Evolutionary conservation across 345 rosid species (phyloP).

Genomic region (Luvunga scandens): DNA sequence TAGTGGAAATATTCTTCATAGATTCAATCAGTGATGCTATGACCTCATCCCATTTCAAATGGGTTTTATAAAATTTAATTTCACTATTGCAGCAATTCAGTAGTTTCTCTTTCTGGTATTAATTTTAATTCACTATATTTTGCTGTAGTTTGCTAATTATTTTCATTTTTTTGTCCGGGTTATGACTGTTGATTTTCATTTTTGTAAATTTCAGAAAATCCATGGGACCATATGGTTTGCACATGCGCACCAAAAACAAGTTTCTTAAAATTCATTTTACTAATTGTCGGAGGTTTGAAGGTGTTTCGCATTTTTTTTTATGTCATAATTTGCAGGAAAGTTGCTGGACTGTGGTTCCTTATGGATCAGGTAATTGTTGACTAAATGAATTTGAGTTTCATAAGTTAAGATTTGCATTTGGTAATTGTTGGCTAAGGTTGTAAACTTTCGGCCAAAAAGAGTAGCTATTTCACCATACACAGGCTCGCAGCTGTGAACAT

Average conservation of each 20-base stretch:
- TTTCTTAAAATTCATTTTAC: neutral
- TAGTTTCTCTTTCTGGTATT: neutral
- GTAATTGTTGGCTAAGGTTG: too few species aligned
- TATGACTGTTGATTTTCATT: neutral
- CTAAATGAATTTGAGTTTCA: too few species aligned
- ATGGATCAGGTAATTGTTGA: too few species aligned
- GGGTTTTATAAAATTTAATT: neutral
- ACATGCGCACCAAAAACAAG: neutral
- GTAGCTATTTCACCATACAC: too few species aligned
- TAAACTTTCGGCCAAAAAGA: too few species aligned
- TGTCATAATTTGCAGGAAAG: too few species aligned
- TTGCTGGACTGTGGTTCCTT: too few species aligned
- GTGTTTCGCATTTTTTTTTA: too few species aligned
- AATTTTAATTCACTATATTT: neutral
- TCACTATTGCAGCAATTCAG: neutral
- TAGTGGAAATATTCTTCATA: conserved; percentile 1
- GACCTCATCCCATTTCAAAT: neutral
- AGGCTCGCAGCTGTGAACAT: too few species aligned
- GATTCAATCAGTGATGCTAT: neutral
- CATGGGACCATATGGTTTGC: neutral
- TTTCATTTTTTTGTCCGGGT: neutral
- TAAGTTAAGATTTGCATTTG: too few species aligned
- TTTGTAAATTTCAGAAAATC: neutral
- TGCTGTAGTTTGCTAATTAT: neutral
- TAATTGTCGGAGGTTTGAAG: too few species aligned